phyloP scores from a whole-genome alignment of 306 rosid genomes.

The Cucurbita argyrosperma region DNA sequence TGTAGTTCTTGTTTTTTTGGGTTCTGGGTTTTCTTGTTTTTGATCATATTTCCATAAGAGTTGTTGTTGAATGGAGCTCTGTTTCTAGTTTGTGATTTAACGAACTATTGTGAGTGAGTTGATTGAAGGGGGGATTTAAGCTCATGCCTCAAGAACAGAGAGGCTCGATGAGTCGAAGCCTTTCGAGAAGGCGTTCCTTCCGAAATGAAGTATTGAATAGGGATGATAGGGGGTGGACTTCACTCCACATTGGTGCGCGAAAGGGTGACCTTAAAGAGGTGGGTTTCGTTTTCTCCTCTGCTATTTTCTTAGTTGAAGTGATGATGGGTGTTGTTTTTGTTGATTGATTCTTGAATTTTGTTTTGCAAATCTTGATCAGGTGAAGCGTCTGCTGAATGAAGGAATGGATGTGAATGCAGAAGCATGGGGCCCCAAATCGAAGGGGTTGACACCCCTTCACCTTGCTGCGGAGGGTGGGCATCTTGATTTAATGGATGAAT shows the following conservation, averaged over 20 bases:
- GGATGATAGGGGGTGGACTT: constrained; percentile 89
- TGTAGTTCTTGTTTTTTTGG: constrained; percentile 19
- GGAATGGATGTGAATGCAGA: constrained; percentile 84
- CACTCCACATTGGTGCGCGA: constrained; percentile 59
- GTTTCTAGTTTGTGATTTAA: neutral
- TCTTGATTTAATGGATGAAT: constrained; percentile 75
- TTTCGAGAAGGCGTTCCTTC: constrained; percentile 47
- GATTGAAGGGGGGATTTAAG: neutral
- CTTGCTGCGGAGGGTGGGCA: constrained; percentile 98
- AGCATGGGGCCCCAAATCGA: constrained; percentile 83
- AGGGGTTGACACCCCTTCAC: constrained; percentile 92
- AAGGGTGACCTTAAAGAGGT: constrained; percentile 73
- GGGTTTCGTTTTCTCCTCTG: neutral
- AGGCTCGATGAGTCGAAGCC: constrained; percentile 20
- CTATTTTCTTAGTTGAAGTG: neutral
- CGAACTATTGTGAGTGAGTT: neutral
- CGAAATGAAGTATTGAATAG: constrained; percentile 29
- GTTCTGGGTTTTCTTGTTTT: neutral
- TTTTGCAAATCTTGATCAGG: constrained; percentile 27
- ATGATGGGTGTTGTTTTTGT: neutral
- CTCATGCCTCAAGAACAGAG: constrained; percentile 28
- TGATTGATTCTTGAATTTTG: neutral
- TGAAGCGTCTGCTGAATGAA: constrained; percentile 57
- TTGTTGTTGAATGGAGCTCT: neutral
- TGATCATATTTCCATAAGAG: too few species aligned